Conservation (phyloP, 306 rosid genomes). For the Castanospermum australe region DNA sequence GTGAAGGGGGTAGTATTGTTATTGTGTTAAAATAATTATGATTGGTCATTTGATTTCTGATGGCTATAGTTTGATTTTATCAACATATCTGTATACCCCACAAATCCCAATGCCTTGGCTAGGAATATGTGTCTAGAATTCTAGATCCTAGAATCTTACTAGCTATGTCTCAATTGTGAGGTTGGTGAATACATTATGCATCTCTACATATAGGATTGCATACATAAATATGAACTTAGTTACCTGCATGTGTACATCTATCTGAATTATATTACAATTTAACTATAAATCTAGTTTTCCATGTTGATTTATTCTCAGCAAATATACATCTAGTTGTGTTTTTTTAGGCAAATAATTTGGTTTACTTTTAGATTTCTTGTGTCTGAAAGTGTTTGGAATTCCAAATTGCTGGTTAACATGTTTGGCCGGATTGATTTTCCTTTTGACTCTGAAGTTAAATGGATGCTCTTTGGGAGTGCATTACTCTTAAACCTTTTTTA, state of each 20-base stretch:
- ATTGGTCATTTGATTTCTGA: neutral
- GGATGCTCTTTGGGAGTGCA: neutral
- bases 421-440: neutral
- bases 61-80: neutral
- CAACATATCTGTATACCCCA: neutral
- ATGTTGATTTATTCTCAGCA: neutral
- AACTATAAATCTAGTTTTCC: neutral
- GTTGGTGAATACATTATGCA: neutral
- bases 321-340: neutral
- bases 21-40: neutral
- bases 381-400: neutral
- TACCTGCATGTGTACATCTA: neutral
- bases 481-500: neutral
- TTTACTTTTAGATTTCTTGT: neutral
- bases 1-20: neutral
- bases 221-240: neutral
- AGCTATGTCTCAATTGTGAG: neutral
- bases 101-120: neutral
- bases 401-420: neutral
- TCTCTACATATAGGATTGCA: neutral
- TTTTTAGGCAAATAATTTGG: neutral
- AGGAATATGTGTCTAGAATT: neutral
- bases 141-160: neutral
- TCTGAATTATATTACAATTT: neutral
- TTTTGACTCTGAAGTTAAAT: neutral